Conservation (phyloP, 805 yeast genomes). For the Saturnispora gosingensis region DNA sequence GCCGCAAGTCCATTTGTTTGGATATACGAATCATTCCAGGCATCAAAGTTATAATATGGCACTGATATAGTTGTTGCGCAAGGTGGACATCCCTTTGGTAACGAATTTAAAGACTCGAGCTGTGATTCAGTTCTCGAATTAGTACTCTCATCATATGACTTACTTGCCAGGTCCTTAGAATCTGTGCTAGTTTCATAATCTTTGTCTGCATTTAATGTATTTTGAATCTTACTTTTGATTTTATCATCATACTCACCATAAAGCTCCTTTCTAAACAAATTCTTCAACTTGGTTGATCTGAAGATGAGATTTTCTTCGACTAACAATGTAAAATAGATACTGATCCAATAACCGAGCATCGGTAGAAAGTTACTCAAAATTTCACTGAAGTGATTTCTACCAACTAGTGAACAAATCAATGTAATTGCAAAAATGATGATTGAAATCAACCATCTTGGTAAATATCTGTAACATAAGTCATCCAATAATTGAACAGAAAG, state of each 20-base stretch:
- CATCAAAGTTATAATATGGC: constrained; percentile 57
- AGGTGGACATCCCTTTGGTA: constrained; percentile 11
- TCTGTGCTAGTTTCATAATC: neutral
- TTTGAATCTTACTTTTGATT: neutral
- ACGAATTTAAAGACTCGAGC: neutral
- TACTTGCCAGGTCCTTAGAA: neutral
- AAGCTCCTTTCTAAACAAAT: constrained; percentile 36
- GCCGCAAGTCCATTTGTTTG: constrained; percentile 72
- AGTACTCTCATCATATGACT: neutral
- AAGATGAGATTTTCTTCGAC: constrained; percentile 67
- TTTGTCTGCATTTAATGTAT: neutral
- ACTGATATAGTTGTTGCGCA: constrained; percentile 12
- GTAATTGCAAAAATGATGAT: constrained; percentile 53
- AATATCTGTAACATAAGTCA: constrained; percentile 36
- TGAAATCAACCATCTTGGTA: constrained; percentile 77
- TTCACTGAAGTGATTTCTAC: constrained; percentile 60
- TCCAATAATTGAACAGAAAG: constrained; percentile 65
- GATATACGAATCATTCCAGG: constrained; percentile 55
- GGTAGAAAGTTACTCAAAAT: constrained; percentile 78
- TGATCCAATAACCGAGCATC: constrained; percentile 87
- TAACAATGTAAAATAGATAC: constrained; percentile 65
- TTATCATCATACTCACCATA: constrained; percentile 6
- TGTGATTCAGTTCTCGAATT: neutral
- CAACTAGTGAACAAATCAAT: constrained; percentile 65
- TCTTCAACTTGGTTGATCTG: constrained; percentile 38